phyloP scores from a whole-genome alignment of 2,329 filamentous ascomycete genomes.

The Xylaria sp. region DNA sequence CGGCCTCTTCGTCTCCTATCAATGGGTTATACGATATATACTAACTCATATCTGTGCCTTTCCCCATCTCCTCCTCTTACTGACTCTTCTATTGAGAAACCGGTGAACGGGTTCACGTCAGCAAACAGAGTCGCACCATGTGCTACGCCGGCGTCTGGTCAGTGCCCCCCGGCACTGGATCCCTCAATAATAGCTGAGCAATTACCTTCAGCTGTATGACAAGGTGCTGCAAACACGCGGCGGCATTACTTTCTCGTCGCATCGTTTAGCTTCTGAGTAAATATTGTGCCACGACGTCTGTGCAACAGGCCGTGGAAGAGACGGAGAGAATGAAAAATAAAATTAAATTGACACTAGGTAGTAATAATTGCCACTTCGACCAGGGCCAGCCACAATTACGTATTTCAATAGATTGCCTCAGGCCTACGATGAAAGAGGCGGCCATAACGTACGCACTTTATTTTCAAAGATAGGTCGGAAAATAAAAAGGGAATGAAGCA shows the following conservation, averaged over 20 bases:
- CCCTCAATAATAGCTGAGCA: constrained; percentile 4
- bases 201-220: constrained; percentile 14
- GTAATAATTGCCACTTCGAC: neutral
- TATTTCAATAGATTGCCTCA: no score
- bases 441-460: neutral
- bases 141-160: constrained; percentile 22
- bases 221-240: constrained; percentile 20
- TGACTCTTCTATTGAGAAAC: neutral
- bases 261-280: constrained; percentile 13
- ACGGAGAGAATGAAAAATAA: neutral
- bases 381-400: neutral
- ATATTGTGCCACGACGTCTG: constrained; percentile 17
- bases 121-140: constrained; percentile 17
- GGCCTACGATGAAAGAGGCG: no score
- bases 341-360: no score
- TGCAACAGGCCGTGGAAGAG: constrained; percentile 10
- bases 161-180: constrained; percentile 8
- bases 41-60: neutral
- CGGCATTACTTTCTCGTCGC: constrained; percentile 8
- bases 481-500: neutral
- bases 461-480: neutral
- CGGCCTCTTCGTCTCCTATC: no score
- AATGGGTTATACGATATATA: no score
- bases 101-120: neutral
- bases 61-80: neutral